Base-by-base conservation (phyloP, 176 grass and related monocot genomes). In the Themeda triandra region DNA sequence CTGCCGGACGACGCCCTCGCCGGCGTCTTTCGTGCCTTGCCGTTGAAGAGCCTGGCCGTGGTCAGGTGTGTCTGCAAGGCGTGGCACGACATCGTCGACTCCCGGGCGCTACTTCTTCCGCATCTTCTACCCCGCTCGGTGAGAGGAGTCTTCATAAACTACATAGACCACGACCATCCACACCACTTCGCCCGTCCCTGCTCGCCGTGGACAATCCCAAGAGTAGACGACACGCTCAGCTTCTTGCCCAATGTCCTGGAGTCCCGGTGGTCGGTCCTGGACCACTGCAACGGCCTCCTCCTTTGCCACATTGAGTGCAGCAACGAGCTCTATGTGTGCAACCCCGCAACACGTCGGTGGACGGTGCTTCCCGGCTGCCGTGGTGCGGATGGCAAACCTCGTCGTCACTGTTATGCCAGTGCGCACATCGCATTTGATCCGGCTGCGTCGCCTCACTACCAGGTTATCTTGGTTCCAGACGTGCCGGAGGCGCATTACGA, bases 171-270 rank as follows among this genome's bases (percentile, higher is more conserved):
- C 6, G 1, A 3, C 23, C 59, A 51, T 2, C 80, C 82, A 31
- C 30, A 64, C 58, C 62, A 65, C 81, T 74, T 83, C 40, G 29
- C 58, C 29, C 39, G 81, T 8, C 81, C 71, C 13, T 35, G 23
- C 0, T 27, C 28, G 10, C 5, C 80, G 17, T 5, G 6, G 7
- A 21, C 27, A 4, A 4, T 21, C 5, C 11, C 13, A 0, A 11
- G 6, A 5, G 13, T 66, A 13, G 13, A 84, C 31, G 30, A 42
- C 46, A 18, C 29, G n/a, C 79, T 81, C 9, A 9, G 32, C 60
- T 84, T 54, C 62, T 3, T 84, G 31, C 72, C 42, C n/a, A 4
- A 41, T 9, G 39, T 0, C 39, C 6, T 1, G 1, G 2, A 2
- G 8, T 0, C 2, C 39, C 2, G 39, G 39, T 41, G 39, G 39